Evolutionary conservation across 768 basidiomycete species (phyloP).

Genomic region (Boletales sp.): DNA sequence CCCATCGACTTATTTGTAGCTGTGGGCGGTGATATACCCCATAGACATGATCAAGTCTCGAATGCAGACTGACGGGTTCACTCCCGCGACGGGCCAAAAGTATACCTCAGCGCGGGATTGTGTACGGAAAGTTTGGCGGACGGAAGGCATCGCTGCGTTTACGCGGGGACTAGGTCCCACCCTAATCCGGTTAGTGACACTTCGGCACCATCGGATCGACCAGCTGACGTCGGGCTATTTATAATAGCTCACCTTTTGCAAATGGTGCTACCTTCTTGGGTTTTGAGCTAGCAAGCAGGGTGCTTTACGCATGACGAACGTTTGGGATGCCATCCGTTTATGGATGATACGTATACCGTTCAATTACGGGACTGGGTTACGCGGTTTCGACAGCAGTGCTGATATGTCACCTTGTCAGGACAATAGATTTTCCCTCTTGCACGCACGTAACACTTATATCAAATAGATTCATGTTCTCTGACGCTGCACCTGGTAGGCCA

Average conservation of each 20-base stretch:
- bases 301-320: conserved; percentile 43
- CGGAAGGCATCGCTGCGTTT: conserved; percentile 84
- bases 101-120: conserved; percentile 84
- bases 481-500: background rate
- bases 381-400: conserved; percentile 1
- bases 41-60: conserved; percentile 96
- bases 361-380: background rate
- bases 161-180: conserved; percentile 90
- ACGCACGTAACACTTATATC: background rate
- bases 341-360: background rate
- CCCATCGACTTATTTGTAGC: conserved; percentile 36
- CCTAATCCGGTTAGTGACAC: conserved; percentile 67
- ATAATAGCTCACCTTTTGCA: conserved; percentile 86
- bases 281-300: conserved; percentile 86
- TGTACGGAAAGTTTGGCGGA: conserved; percentile 74
- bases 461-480: background rate
- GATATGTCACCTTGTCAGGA: background rate
- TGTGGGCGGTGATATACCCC: conserved; percentile 93
- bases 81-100: conserved; percentile 68
- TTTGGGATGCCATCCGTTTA: background rate
- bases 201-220: conserved; percentile 1
- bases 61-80: conserved; percentile 93
- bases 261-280: conserved; percentile 97
- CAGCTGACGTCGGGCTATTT: conserved; percentile 4
- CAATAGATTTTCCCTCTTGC: background rate